These are phyloP conservation scores for Lathyrus oleraceus DNA, from an alignment of 306 rosid species.

Conservation along the genomic window DNA sequence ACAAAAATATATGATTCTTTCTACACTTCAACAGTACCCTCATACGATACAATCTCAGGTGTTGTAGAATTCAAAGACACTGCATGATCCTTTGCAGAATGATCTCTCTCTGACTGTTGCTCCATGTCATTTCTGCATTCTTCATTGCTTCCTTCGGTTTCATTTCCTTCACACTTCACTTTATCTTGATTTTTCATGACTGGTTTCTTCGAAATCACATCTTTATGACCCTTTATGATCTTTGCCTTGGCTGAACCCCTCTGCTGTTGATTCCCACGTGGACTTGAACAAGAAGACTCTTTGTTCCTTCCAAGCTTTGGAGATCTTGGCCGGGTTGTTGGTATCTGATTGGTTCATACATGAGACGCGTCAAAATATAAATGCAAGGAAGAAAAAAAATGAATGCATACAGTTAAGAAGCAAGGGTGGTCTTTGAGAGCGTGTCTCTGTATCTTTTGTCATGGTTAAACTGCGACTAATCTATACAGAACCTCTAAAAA, in stretches of 20 bases:
- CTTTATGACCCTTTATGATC: slow-evolving; percentile 44
- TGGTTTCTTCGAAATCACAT: slow-evolving; percentile 56
- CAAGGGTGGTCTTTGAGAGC: too few species aligned
- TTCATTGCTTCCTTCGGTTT: slow-evolving; percentile 38
- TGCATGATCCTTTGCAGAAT: slow-evolving; percentile 32
- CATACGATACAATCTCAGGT: slow-evolving; percentile 54
- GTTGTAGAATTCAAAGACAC: slow-evolving; percentile 33
- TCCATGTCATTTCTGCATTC: slow-evolving; percentile 39
- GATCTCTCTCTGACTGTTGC: slow-evolving; percentile 35
- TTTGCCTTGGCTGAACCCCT: slow-evolving; percentile 47
- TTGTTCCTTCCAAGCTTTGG: slow-evolving; percentile 93
- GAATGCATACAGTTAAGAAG: too few species aligned
- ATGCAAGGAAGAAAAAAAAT: background rate
- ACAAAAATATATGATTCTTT: slow-evolving; percentile 28
- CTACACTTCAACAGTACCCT: slow-evolving; percentile 60
- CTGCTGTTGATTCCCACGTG: slow-evolving; percentile 48
- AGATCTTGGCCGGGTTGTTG: slow-evolving; percentile 82
- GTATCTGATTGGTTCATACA: slow-evolving; percentile 57
- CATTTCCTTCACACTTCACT: slow-evolving; percentile 53
- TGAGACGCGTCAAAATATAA: background rate
- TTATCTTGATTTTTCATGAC: slow-evolving; percentile 45
- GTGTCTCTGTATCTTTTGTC: too few species aligned
- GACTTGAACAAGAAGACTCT: slow-evolving; percentile 45
- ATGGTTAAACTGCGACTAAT: too few species aligned
- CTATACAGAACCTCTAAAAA: too few species aligned